Evolutionary conservation across 2,329 filamentous ascomycete species (phyloP).

Genomic region (Alternaria postmessia): DNA sequence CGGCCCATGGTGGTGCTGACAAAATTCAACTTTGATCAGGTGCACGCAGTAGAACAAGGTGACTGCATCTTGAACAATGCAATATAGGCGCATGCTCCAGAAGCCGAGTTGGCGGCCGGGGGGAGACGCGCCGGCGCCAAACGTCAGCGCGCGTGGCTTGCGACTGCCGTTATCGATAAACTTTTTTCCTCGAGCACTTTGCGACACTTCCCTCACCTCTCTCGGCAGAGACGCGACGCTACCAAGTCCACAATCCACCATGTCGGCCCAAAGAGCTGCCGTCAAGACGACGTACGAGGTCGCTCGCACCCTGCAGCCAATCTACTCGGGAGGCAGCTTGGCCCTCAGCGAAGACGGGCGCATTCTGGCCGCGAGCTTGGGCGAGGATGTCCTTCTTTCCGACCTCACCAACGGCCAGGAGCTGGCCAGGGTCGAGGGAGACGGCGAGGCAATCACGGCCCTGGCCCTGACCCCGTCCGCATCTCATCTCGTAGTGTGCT

Average conservation of each 20-base stretch:
- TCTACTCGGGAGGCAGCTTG: constrained; percentile 91
- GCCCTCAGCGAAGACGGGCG: constrained; percentile 81
- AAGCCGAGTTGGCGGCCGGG: not conserved
- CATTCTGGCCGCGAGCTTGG: constrained; percentile 87
- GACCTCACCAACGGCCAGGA: constrained; percentile 83
- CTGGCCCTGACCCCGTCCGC: constrained; percentile 82
- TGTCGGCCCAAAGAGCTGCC: constrained; percentile 61
- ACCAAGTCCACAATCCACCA: constrained; percentile 7
- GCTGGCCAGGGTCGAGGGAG: constrained; percentile 84
- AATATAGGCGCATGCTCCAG: too few species aligned
- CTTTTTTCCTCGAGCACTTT: constrained; percentile 38
- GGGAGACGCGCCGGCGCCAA: constrained; percentile 19
- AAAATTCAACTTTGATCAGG: not conserved
- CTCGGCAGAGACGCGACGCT: not conserved
- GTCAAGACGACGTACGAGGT: constrained; percentile 90
- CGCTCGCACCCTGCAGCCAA: constrained; percentile 83
- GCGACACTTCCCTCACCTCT: constrained; percentile 16
- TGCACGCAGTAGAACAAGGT: not conserved
- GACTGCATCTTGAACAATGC: not conserved
- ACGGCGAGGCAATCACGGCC: constrained; percentile 77
- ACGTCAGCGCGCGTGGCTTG: constrained; percentile 25
- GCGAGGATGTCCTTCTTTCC: constrained; percentile 88
- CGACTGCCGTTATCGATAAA: constrained; percentile 45
- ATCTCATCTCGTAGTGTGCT: constrained; percentile 89
- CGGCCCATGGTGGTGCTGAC: constrained; percentile 39